These are phyloP conservation scores for Dillenia suffruticosa DNA, from an alignment of 164 flowering plant species.

Conservation along the genomic window DNA sequence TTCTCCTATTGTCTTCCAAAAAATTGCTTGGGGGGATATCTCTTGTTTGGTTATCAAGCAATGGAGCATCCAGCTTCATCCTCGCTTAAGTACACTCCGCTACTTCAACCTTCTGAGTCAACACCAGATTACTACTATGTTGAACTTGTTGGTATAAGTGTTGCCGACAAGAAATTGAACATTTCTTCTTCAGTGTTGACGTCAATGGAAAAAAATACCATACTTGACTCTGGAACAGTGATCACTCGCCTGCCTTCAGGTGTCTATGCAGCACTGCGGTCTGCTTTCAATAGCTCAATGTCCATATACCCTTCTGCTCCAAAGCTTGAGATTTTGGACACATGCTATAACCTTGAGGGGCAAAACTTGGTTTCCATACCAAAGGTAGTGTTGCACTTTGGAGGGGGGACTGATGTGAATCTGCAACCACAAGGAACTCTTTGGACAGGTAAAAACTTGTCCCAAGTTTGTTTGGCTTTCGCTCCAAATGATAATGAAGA, in stretches of 20 bases:
- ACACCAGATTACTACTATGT: no score
- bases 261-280: conserved; percentile 21
- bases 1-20: no score
- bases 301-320: conserved; percentile 1
- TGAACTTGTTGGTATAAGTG: no score
- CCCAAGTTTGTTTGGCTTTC: conserved; percentile 40
- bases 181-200: no score
- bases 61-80: no score
- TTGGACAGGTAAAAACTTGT: not conserved
- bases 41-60: no score
- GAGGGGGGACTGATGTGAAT: conserved; percentile 16
- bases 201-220: no score
- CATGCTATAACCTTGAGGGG: conserved; percentile 3
- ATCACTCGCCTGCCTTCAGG: conserved; percentile 25
- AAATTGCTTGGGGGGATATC: no score
- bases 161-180: no score
- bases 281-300: conserved; percentile 10
- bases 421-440: not conserved
- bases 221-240: conserved; percentile 34
- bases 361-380: conserved; percentile 16
- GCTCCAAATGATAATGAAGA: conserved; percentile 20
- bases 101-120: no score
- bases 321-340: conserved; percentile 6
- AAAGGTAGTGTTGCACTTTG: conserved; percentile 23
- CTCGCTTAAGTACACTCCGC: no score